Base-by-base conservation (phyloP, 202 grass and related monocot species). In the Musa balbisiana region DNA sequence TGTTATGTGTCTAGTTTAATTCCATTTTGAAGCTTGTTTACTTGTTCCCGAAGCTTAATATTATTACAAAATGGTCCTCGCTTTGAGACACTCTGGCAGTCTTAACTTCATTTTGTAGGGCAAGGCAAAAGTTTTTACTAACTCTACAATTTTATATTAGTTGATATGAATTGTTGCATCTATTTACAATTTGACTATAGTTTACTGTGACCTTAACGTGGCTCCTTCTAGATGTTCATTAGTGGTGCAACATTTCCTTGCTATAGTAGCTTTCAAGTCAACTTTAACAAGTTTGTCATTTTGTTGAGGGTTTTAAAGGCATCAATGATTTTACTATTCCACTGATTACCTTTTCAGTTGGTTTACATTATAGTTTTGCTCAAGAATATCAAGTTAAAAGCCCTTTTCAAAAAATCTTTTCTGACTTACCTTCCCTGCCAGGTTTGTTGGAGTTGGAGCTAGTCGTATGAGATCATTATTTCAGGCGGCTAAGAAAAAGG, bases 391-490 rank as follows among this genome's bases (percentile, higher is more conserved):
- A 3, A 55, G 22, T 29, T 29, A 33, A 27, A 16, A 43, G 8
- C 4, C 4, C 33, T 43, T 43, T 43, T 43, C 33, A 8, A 43
- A 43, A 27, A 51, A 51, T 50, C 16, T 70, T 70, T 51, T 74
- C 11, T 52, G 25, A 19, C 52, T 64, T 59, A 62, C n/a, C 11
- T 55, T 10, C 69, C 63, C 52, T 92, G 60, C 55, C 75, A 99
- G 96, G 96, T 99, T 99, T 92, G 96, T 99, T 78, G 96, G 96
- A 78, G 96, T 99, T 81, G 96, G 96, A 82, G 96, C 96, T 74
- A 87, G 89, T 65, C 89, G 96, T 73, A 91, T 99, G 21, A 95
- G 96, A 52, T 94, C 96, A 52, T 79, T 99, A 79, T 99, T 99
- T 92, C 96, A 99, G 82, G 89, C 87, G 69, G 96, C 96, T 79